Percentiles rank a stretch among this genome's conserved stretches.
Conservation (phyloP, 1,284 basidiomycete species). For the Ganoderma leucocontextum region DNA sequence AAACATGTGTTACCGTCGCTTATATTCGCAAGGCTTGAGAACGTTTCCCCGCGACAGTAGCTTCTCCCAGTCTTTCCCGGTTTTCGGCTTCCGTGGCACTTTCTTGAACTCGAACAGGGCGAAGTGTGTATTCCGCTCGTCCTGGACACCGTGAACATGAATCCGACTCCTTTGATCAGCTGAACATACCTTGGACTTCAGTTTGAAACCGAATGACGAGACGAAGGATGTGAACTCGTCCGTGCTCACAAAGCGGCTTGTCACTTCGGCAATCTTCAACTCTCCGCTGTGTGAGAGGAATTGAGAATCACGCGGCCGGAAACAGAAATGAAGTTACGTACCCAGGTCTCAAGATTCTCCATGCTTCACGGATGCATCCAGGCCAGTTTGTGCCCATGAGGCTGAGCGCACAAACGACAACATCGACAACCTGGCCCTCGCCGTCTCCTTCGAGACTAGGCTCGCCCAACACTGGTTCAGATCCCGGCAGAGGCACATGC, state of each 20-base stretch:
- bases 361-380: constrained; percentile 87
- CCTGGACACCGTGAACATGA: constrained; percentile 52
- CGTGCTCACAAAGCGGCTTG: constrained; percentile 82
- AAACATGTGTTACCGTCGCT: constrained; percentile 69
- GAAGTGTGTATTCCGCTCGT: constrained; percentile 88
- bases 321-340: constrained; percentile 50
- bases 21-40: constrained; percentile 97
- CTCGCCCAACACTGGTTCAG: constrained; percentile 49
- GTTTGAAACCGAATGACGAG: constrained; percentile 80
- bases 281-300: constrained; percentile 67
- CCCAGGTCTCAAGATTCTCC: constrained; percentile 85
- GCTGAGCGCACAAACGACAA: constrained; percentile 93
- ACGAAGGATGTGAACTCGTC: constrained; percentile 83
- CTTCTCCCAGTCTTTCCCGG: constrained; percentile 70
- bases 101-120: constrained; percentile 88
- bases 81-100: constrained; percentile 53
- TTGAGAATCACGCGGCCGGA: constrained; percentile 13
- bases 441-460: constrained; percentile 45
- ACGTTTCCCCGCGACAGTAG: constrained; percentile 67
- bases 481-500: constrained; percentile 83
- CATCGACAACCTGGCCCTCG: constrained; percentile 84
- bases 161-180: constrained; percentile 11
- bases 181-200: constrained; percentile 72
- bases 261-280: constrained; percentile 95
- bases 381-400: constrained; percentile 99